Percentiles rank a stretch among this genome's conserved stretches.
These are phyloP conservation scores for Wolfiporia cocos DNA, from an alignment of 1,284 basidiomycete species.

Conservation along the genomic window DNA sequence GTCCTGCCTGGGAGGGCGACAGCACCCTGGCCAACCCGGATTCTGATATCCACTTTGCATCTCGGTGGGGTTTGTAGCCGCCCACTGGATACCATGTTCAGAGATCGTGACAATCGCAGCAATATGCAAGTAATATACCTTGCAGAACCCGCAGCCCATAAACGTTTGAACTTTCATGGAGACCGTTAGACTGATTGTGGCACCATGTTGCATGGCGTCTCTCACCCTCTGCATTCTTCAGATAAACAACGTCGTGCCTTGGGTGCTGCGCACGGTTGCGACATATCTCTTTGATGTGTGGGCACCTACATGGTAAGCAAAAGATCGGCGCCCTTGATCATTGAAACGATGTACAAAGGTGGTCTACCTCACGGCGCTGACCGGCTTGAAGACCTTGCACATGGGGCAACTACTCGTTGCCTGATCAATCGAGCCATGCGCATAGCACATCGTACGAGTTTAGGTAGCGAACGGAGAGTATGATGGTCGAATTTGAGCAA, in stretches of 20 bases:
- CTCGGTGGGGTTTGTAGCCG: constrained; percentile 46
- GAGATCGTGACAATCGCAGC: constrained; percentile 23
- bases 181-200: constrained; percentile 11
- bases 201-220: constrained; percentile 12
- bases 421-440: constrained; percentile 59
- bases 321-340: constrained; percentile 13
- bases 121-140: constrained; percentile 38
- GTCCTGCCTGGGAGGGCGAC: constrained; percentile 53
- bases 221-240: constrained; percentile 80
- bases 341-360: constrained; percentile 11
- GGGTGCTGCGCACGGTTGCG: constrained; percentile 67
- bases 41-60: constrained; percentile 55
- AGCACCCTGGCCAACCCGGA: constrained; percentile 79
- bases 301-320: constrained; percentile 52
- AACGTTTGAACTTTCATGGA: constrained; percentile 59
- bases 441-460: constrained; percentile 59
- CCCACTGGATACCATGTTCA: constrained; percentile 47
- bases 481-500: constrained; percentile 16
- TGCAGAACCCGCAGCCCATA: constrained; percentile 82
- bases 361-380: constrained; percentile 39
- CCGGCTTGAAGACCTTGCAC: constrained; percentile 74
- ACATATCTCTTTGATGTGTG: constrained; percentile 68
- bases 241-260: constrained; percentile 63
- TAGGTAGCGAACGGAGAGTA: constrained; percentile 23
- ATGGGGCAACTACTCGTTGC: constrained; percentile 65